A percentile compares a stretch with the other conserved stretches of the same genome.
Conservation (phyloP, 331 rosid species). For the Telfairia occidentalis region DNA sequence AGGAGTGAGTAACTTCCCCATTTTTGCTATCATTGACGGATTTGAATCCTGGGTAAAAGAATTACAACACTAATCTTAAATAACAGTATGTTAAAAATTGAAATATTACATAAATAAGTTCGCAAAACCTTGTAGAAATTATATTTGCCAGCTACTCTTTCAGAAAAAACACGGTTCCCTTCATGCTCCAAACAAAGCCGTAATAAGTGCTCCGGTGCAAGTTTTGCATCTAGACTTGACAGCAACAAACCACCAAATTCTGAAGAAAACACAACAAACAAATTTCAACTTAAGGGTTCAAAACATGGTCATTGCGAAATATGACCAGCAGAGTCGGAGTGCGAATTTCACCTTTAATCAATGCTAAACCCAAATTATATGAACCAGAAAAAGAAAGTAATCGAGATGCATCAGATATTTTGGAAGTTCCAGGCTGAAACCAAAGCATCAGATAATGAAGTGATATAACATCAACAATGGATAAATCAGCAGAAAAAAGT, state of each 20-base stretch:
- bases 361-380: constrained; percentile 41
- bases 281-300: constrained; percentile 4
- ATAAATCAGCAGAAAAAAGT: background rate
- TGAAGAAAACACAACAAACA: constrained; percentile 15
- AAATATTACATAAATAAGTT: background rate
- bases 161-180: constrained; percentile 32
- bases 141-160: constrained; percentile 34
- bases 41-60: constrained; percentile 57
- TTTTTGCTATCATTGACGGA: constrained; percentile 58
- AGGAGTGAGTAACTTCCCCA: constrained; percentile 55
- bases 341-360: constrained; percentile 45
- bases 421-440: constrained; percentile 49
- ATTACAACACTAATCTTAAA: background rate
- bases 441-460: constrained; percentile 9
- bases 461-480: background rate
- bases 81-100: background rate
- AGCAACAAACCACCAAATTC: constrained; percentile 38
- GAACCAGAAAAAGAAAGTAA: constrained; percentile 51
- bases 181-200: constrained; percentile 61
- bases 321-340: background rate
- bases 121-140: constrained; percentile 72
- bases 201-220: constrained; percentile 71
- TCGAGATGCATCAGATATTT: constrained; percentile 42
- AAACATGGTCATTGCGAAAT: background rate
- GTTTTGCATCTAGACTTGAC: constrained; percentile 50